Percentiles rank a stretch among this genome's conserved stretches.
Evolutionary conservation across 371 early-diverging fungal genomes (phyloP).

Genomic region (Saksenaea vasiformis): DNA sequence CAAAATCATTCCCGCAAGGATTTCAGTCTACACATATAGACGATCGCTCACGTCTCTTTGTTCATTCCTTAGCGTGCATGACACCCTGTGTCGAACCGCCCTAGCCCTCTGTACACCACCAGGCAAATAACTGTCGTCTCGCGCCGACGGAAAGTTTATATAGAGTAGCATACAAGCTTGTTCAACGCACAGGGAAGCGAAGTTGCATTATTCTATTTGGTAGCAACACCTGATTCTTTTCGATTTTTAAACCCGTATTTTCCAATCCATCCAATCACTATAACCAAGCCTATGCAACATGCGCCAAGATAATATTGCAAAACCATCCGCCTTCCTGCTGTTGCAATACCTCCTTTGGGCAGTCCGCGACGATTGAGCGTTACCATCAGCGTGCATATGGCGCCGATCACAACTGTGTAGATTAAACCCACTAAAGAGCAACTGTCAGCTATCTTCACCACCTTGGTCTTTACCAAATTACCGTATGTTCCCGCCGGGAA

Average conservation of each 20-base stretch:
- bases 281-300: slow-evolving; percentile 40
- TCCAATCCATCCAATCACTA: slow-evolving; percentile 49
- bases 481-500: slow-evolving; percentile 44
- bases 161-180: too few species aligned
- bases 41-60: too few species aligned
- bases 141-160: too few species aligned
- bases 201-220: not conserved
- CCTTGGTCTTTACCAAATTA: not conserved
- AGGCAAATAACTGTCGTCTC: too few species aligned
- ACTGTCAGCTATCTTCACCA: not conserved
- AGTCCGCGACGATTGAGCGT: slow-evolving; percentile 24
- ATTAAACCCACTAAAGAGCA: slow-evolving; percentile 25
- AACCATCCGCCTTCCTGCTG: slow-evolving; percentile 50
- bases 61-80: too few species aligned
- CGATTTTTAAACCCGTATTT: slow-evolving; percentile 47
- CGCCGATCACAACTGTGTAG: slow-evolving; percentile 36
- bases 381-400: slow-evolving; percentile 23
- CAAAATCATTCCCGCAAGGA: too few species aligned
- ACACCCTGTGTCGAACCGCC: too few species aligned
- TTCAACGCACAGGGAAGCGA: too few species aligned
- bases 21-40: too few species aligned
- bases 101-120: too few species aligned
- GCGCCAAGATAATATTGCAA: slow-evolving; percentile 49
- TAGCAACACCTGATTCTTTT: slow-evolving; percentile 37
- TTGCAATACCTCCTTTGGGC: slow-evolving; percentile 36